A percentile compares a stretch with the other conserved stretches of the same genome.
These are phyloP conservation scores for Mycena sp. DNA, from an alignment of 1,284 basidiomycete species.

Conservation along the genomic window DNA sequence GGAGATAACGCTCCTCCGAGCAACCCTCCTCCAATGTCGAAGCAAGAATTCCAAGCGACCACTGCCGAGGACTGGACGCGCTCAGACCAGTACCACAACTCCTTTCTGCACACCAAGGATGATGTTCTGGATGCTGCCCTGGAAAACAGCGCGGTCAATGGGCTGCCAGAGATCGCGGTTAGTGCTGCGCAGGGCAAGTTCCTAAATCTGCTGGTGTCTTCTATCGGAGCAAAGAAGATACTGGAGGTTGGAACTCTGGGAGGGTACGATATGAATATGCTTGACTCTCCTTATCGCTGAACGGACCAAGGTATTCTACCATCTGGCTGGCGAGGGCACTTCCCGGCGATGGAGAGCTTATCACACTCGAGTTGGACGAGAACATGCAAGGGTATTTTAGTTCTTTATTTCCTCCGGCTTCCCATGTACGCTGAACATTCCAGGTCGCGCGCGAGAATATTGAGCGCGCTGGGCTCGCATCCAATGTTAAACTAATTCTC, in stretches of 20 bases:
- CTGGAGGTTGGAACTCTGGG: constrained; percentile 72
- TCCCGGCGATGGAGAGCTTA: constrained; percentile 19
- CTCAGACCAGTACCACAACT: constrained; percentile 66
- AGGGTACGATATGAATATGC: constrained; percentile 60
- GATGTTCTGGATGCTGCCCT: constrained; percentile 53
- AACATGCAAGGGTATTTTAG: constrained; percentile 13
- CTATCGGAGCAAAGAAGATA: constrained; percentile 59
- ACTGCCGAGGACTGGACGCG: constrained; percentile 49
- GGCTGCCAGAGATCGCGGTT: constrained; percentile 60
- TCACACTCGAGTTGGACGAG: constrained; percentile 27
- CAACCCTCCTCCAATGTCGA: constrained; percentile 1
- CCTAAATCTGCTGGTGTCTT: constrained; percentile 57
- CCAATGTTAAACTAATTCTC: constrained; percentile 49
- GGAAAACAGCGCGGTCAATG: constrained; percentile 53
- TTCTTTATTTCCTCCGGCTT: too few relatives aligned
- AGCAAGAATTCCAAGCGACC: constrained; percentile 9
- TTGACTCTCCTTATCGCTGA: not conserved
- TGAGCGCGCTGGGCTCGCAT: constrained; percentile 27
- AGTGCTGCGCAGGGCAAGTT: constrained; percentile 66
- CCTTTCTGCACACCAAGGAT: constrained; percentile 58
- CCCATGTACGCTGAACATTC: too few relatives aligned
- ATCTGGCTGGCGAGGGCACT: constrained; percentile 20
- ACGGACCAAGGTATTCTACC: constrained; percentile 24
- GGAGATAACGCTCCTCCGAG: too few relatives aligned
- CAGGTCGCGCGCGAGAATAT: constrained; percentile 67